A percentile compares a stretch with the other conserved stretches of the same genome.
These are phyloP conservation scores for Jackrogersella minutella DNA, from an alignment of 495 filamentous ascomycete species.

Conservation along the genomic window DNA sequence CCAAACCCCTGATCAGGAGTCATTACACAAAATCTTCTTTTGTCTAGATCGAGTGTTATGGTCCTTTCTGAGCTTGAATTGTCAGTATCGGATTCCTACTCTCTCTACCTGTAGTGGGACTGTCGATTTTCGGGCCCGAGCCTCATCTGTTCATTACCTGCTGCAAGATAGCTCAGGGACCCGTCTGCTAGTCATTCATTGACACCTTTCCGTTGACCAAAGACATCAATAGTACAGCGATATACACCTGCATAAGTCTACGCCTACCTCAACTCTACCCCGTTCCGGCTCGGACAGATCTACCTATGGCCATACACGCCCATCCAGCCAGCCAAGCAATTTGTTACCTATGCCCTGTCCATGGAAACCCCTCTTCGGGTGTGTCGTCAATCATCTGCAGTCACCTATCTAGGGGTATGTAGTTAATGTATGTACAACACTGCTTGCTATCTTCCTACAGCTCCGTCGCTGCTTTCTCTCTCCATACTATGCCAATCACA, in stretches of 20 bases:
- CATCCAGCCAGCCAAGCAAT: conserved; percentile 31
- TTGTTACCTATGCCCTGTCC: conserved; percentile 25
- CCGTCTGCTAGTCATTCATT: conserved; percentile 21
- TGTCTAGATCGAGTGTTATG: conserved; percentile 13
- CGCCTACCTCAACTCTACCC: conserved; percentile 13
- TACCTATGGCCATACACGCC: conserved; percentile 10
- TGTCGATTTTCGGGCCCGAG: conserved; percentile 28
- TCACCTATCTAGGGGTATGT: too few relatives aligned
- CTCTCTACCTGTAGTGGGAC: conserved; percentile 28
- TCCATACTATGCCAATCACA: conserved; percentile 2
- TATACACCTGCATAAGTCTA: conserved; percentile 36
- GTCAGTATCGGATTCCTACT: conserved; percentile 25
- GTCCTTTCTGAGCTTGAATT: conserved; percentile 28
- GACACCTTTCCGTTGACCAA: conserved; percentile 9
- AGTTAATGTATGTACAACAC: conserved; percentile 17
- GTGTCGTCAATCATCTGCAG: conserved; percentile 19
- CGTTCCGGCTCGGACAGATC: conserved; percentile 27
- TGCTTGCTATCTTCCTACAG: conserved; percentile 12
- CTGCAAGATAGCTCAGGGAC: conserved; percentile 42
- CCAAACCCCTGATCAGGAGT: background rate
- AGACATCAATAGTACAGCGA: conserved; percentile 12
- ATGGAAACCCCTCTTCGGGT: conserved; percentile 33
- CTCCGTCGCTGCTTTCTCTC: conserved; percentile 5
- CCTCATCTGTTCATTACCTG: conserved; percentile 29
- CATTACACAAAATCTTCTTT: conserved; percentile 18